Evolutionary conservation across 768 basidiomycete species (phyloP), one percentile per base, ranked within the genome.

Genomic region (Phallus indusiatus): DNA sequence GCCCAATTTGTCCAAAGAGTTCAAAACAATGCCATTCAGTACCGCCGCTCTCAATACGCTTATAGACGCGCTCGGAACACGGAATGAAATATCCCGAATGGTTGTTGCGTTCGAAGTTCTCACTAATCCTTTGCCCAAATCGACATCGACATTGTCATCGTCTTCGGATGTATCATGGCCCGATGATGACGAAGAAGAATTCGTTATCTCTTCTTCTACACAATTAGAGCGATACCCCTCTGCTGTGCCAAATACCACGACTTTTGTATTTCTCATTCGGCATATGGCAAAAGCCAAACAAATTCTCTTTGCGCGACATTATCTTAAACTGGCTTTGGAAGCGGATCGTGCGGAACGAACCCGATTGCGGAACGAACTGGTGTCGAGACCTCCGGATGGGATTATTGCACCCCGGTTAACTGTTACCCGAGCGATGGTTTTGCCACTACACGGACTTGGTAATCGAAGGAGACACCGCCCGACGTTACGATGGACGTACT

Each of bases 81-180:
- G 76, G 17, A 78, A 81, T 12, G 71, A 83, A 55, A 69, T 87
- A 42, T 82, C 86, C 4, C 83, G 80, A 64, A 77, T 92, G 67
- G 78, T 91, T 5, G 81, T 83, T 65, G 78, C 84, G 1, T 92
- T 90, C 65, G 90, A 91, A 64, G 82, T 87, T 28, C 80, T 90
- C 60, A 88, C 89, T 0, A 77, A 82, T 52, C 86, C 87, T 16
- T 75, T 90, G 28, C 83, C 85, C 11, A 70, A 73, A 60, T 75
- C 47, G 74, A 70, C 52, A 72, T 76, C 66, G 60, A 63, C 46
- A 73, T 76, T 63, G 72, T 76, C 56, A 75, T 52, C 50, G 5
- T 46, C 55, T 14, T 17, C 55, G 8, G 36, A 79, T 61, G 72
- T 77, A 6, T 76, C 81, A 12, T 86, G 84, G 67, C 85, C 86